Evolutionary conservation across 371 early-diverging fungal genomes (phyloP).

Genomic region (Scutellospora calospora): DNA sequence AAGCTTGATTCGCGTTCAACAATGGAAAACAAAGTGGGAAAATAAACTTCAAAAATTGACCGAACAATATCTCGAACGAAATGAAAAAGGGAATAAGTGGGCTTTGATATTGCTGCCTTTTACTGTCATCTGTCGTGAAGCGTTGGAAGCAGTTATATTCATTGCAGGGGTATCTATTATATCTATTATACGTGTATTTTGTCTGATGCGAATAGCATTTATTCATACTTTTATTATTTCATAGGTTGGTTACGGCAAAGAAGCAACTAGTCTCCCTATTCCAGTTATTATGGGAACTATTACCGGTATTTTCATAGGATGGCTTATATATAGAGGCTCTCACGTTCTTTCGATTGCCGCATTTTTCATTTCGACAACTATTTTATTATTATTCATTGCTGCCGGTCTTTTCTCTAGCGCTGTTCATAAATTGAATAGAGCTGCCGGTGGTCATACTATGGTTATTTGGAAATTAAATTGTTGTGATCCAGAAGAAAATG

Average conservation of each 20-base stretch:
- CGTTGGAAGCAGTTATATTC: constrained; percentile 83
- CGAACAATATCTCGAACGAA: constrained; percentile 27
- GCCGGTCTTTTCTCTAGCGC: constrained; percentile 75
- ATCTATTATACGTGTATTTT: constrained; percentile 38
- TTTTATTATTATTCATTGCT: constrained; percentile 76
- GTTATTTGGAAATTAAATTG: constrained; percentile 56
- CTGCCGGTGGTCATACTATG: neutral
- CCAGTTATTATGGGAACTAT: constrained; percentile 75
- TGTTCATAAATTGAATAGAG: constrained; percentile 50
- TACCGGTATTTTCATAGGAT: constrained; percentile 73
- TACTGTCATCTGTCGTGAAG: constrained; percentile 83
- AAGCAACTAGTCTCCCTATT: constrained; percentile 76
- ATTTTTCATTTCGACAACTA: constrained; percentile 81
- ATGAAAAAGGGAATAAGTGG: constrained; percentile 53
- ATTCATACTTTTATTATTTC: constrained; percentile 51
- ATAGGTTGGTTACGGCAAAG: constrained; percentile 71
- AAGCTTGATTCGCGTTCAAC: constrained; percentile 56
- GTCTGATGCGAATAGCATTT: neutral
- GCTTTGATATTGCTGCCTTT: constrained; percentile 82
- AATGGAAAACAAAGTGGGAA: constrained; percentile 56
- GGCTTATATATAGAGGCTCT: constrained; percentile 74
- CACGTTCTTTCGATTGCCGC: constrained; percentile 68
- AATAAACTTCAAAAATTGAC: constrained; percentile 47
- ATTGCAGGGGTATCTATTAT: constrained; percentile 77
- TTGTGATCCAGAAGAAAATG: constrained; percentile 58